These are phyloP conservation scores for Pezicula rhizophila DNA, from an alignment of 2,329 filamentous ascomycete species.

Conservation along the genomic window DNA sequence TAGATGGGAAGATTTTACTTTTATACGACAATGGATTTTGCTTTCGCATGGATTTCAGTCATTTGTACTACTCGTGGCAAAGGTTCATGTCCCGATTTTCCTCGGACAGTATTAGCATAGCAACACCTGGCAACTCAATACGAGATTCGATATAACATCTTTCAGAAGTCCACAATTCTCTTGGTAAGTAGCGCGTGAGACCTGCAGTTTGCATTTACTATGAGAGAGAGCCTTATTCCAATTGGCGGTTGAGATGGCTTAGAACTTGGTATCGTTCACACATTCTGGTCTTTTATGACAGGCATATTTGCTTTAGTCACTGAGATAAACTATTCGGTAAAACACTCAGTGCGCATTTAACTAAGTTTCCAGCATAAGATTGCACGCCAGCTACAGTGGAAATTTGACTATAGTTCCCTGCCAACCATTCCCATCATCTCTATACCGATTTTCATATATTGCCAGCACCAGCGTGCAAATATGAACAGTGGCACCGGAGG, in stretches of 20 bases:
- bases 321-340: too few species aligned
- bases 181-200: too few species aligned
- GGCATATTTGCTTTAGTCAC: too few species aligned
- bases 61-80: conserved; percentile 7
- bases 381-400: background rate
- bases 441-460: conserved; percentile 16
- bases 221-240: too few species aligned
- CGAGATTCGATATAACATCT: background rate
- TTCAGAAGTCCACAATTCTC: too few species aligned
- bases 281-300: too few species aligned
- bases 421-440: conserved; percentile 13
- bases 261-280: too few species aligned
- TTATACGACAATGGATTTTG: conserved; percentile 2
- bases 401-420: conserved; percentile 6
- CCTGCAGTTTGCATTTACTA: too few species aligned
- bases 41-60: conserved; percentile 10
- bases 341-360: too few species aligned
- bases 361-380: too few species aligned
- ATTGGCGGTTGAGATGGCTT: too few species aligned
- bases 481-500: conserved; percentile 23
- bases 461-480: conserved; percentile 18
- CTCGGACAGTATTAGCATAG: conserved; percentile 11
- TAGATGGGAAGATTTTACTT: conserved; percentile 10
- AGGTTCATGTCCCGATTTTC: conserved; percentile 9
- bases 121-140: background rate